A percentile compares a stretch with the other conserved stretches of the same genome.
These are phyloP conservation scores for Daldinia eschscholtzii DNA, from an alignment of 2,329 filamentous ascomycete genomes.

Conservation along the genomic window DNA sequence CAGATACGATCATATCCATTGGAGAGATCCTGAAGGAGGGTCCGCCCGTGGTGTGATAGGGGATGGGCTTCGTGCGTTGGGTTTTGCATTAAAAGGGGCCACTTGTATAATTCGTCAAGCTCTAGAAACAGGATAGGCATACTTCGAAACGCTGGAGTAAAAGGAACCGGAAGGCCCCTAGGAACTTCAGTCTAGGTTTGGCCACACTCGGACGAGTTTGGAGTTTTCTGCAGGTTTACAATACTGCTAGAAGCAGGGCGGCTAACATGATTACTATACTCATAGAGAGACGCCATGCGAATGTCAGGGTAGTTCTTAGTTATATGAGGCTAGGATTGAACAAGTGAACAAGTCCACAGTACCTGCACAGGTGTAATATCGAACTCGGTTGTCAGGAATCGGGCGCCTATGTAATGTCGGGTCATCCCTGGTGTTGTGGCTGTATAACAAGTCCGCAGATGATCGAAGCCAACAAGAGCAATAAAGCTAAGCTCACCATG, in stretches of 20 bases:
- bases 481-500: neutral
- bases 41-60: slow-evolving; percentile 26
- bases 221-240: slow-evolving; percentile 18
- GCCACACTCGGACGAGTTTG: slow-evolving; percentile 9
- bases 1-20: slow-evolving; percentile 44
- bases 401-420: neutral
- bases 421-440: neutral
- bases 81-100: neutral
- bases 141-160: slow-evolving; percentile 26
- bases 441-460: neutral
- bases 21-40: slow-evolving; percentile 43
- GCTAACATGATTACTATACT: slow-evolving; percentile 2
- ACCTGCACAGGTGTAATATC: neutral
- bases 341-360: neutral
- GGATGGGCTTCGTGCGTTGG: neutral
- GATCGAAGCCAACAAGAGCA: neutral
- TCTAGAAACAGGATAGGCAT: slow-evolving; percentile 14
- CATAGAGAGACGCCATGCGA: slow-evolving; percentile 7
- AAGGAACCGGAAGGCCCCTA: slow-evolving; percentile 24
- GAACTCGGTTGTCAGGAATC: neutral
- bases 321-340: neutral
- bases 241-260: neutral
- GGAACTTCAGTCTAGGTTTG: slow-evolving; percentile 18
- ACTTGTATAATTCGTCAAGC: slow-evolving; percentile 10
- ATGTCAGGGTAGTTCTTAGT: slow-evolving; percentile 6